Evolutionary conservation across 83 land plant genomes (phyloP), one percentile per base, ranked within the genome.

Genomic region (Picea mariana): DNA sequence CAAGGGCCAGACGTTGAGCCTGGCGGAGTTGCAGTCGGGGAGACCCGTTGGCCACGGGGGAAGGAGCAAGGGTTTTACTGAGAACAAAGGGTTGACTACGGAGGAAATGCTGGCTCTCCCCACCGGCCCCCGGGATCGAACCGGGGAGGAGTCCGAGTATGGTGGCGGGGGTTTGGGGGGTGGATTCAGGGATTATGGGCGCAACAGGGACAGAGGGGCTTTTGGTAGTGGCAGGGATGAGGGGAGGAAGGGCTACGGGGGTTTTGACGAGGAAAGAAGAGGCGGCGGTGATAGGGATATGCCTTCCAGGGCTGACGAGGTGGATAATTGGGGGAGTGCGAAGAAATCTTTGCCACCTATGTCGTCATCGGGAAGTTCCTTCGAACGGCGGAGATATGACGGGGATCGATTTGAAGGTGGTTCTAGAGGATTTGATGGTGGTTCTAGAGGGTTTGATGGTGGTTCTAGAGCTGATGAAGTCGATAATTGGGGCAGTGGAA

Each of bases 271-370:
- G 21, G 94, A 93, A 16, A 81, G 86, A 55, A 84, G 67, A 24
- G 86, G 94, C 80, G 92, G 83, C 18, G 90, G 89, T 65, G 95
- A 92, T 78, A 86, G 78, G 49, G 96, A 92, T 80, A 62, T 61
- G 62, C 86, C 87, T 16, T 96, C 98, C 3, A 80, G 98, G 69
- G 97, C 98, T 0, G 98, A 96, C 66, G 98, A 92, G 81, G 89
- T 87, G 17, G 93, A 90, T 47, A 86, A 91, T 65, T 96, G 98
- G 98, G 93, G 85, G 6, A 62, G 81, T 78, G 82, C 64, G 60
- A 96, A 96, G 91, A 92, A 87, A 59, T 65, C 85, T 31, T 26
- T 82, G 58, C 86, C 83, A 16, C 82, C 34, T 8, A 23, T 64
- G 27, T 83, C 34, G 78, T 59, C 60, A 20, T 26, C 72, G 63